phyloP scores from a whole-genome alignment of 75 land plant genomes.

The Adiantum capillusveneris region DNA sequence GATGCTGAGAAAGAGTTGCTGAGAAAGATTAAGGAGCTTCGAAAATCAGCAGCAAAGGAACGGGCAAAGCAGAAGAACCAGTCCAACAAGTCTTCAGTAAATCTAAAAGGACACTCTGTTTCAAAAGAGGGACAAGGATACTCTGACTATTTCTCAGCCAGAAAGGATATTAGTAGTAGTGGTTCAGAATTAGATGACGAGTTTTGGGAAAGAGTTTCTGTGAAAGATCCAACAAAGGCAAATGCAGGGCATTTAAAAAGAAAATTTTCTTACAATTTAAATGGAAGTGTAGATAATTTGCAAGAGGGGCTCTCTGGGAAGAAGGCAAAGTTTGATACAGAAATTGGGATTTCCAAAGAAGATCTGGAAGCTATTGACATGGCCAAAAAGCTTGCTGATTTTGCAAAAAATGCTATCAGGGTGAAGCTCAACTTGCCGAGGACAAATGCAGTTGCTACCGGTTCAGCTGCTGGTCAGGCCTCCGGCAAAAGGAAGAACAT shows the following conservation, averaged over 20 bases:
- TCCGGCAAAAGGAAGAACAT: background rate
- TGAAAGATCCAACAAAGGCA: background rate
- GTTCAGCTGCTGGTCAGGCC: background rate
- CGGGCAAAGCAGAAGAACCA: background rate
- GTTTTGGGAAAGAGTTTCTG: background rate
- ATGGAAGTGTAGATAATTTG: conserved; percentile 42
- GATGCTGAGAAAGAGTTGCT: background rate
- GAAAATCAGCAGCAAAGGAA: background rate
- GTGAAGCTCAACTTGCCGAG: background rate
- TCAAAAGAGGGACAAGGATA: background rate
- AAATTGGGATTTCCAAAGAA: background rate
- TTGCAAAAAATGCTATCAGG: conserved; percentile 1
- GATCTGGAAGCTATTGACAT: background rate
- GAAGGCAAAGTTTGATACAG: conserved; percentile 1
- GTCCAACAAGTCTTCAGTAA: background rate
- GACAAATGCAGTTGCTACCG: background rate
- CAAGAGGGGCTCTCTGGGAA: background rate
- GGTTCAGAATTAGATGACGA: background rate
- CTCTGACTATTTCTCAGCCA: background rate
- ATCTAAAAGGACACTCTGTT: background rate
- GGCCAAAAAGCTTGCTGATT: conserved; percentile 1
- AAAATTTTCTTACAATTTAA: conserved; percentile 36
- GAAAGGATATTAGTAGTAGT: conserved; percentile 3
- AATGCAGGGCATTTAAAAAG: conserved; percentile 25
- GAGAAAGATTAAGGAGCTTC: conserved; percentile 1